Evolutionary conservation across 805 yeast genomes (phyloP).

Genomic region (Nakazawaea molendinolei): DNA sequence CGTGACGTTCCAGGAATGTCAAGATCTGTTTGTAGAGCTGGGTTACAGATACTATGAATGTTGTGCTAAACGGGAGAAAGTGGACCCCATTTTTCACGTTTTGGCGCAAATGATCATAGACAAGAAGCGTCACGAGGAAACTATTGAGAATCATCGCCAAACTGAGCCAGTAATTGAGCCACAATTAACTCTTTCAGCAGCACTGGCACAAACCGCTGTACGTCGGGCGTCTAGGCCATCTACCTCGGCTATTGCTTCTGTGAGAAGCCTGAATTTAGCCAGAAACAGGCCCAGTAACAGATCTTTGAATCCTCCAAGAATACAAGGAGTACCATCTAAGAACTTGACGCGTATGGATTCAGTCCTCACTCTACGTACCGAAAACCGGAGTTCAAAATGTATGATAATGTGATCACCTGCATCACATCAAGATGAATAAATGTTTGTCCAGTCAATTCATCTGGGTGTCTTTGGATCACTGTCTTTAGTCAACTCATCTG

Average conservation of each 20-base stretch:
- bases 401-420: too few species aligned
- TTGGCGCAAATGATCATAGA: slow-evolving; percentile 14
- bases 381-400: too few species aligned
- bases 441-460: too few species aligned
- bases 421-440: too few species aligned
- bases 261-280: too few species aligned
- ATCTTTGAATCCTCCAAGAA: too few species aligned
- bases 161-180: background rate
- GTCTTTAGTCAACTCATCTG: too few species aligned
- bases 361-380: too few species aligned
- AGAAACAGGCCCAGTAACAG: too few species aligned
- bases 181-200: background rate
- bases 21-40: slow-evolving; percentile 21
- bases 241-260: background rate
- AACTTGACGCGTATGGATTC: too few species aligned
- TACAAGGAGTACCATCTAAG: too few species aligned
- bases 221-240: background rate
- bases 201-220: slow-evolving; percentile 1
- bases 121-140: slow-evolving; percentile 1
- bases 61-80: slow-evolving; percentile 17
- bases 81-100: slow-evolving; percentile 15
- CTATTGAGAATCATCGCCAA: background rate
- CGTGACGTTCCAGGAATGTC: slow-evolving; percentile 17
- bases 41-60: slow-evolving; percentile 31
- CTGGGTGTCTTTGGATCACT: too few species aligned